Evolutionary conservation across 805 yeast genomes (phyloP).

Genomic region (Yueomyces sp.): DNA sequence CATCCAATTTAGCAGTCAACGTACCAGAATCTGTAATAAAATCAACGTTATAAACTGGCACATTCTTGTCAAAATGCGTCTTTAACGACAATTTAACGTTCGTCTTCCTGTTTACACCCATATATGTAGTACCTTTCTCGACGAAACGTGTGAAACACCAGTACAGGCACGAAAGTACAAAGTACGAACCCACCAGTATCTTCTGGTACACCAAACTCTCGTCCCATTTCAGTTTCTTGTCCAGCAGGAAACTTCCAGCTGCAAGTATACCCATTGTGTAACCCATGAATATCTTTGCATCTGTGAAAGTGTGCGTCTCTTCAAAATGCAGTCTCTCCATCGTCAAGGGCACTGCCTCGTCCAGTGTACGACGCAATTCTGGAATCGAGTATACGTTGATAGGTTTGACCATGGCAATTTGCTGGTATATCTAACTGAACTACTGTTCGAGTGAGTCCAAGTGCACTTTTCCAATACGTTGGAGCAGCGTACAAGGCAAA

Average conservation of each 20-base stretch:
- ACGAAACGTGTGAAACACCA: slow-evolving; percentile 26
- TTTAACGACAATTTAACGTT: slow-evolving; percentile 17
- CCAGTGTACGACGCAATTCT: slow-evolving; percentile 19
- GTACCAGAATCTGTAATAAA: slow-evolving; percentile 4
- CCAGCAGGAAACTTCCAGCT: slow-evolving; percentile 34
- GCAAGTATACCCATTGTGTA: slow-evolving; percentile 36
- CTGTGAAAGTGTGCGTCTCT: slow-evolving; percentile 20
- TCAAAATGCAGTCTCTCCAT: slow-evolving; percentile 14
- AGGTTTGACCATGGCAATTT: slow-evolving; percentile 15
- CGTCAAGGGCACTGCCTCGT: slow-evolving; percentile 17
- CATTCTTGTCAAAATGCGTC: slow-evolving; percentile 16
- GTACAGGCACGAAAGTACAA: slow-evolving; percentile 25
- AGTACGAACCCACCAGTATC: slow-evolving; percentile 28
- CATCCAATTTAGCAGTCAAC: slow-evolving; percentile 14
- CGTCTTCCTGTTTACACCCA: slow-evolving; percentile 27
- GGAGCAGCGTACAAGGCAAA: too few relatives aligned
- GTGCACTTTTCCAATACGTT: too few relatives aligned
- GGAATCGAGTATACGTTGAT: slow-evolving; percentile 22
- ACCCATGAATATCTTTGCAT: slow-evolving; percentile 38
- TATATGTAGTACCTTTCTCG: slow-evolving; percentile 32
- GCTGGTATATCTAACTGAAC: too few relatives aligned
- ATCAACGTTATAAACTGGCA: slow-evolving; percentile 30
- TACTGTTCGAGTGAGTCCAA: too few relatives aligned
- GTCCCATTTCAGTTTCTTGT: slow-evolving; percentile 33
- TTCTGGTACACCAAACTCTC: slow-evolving; percentile 31